Evolutionary conservation across 305 asterid genomes (phyloP).

Genomic region (Salvia sclarea): DNA sequence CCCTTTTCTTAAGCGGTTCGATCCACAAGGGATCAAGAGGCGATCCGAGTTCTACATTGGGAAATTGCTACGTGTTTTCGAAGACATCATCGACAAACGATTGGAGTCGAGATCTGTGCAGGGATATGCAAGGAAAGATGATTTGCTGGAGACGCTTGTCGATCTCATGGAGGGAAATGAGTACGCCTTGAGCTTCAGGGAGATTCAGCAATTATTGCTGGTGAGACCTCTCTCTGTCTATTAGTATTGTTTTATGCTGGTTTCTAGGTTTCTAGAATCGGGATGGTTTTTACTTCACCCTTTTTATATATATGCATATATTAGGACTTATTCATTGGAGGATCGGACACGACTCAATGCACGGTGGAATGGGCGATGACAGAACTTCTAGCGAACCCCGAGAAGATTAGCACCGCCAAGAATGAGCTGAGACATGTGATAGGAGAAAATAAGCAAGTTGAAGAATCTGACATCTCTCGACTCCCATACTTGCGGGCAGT

Average conservation of each 20-base stretch:
- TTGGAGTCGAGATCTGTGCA: slow-evolving; percentile 25
- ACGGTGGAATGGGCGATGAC: slow-evolving; percentile 37
- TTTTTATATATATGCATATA: no score
- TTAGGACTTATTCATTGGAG: slow-evolving; percentile 29
- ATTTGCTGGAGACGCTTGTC: slow-evolving; percentile 44
- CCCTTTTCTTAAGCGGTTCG: slow-evolving; percentile 35
- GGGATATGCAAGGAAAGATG: slow-evolving; percentile 18
- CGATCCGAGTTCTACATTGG: slow-evolving; percentile 29
- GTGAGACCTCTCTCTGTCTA: no score
- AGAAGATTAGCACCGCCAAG: slow-evolving; percentile 23
- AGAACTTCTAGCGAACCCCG: slow-evolving; percentile 26
- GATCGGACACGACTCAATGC: slow-evolving; percentile 20
- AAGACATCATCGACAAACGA: slow-evolving; percentile 35
- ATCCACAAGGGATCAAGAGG: slow-evolving; percentile 49
- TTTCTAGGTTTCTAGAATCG: no score
- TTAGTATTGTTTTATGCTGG: no score
- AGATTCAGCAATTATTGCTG: slow-evolving; percentile 28
- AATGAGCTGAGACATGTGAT: slow-evolving; percentile 26
- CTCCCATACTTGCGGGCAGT: slow-evolving; percentile 46
- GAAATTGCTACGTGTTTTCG: slow-evolving; percentile 35
- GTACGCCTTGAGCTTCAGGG: slow-evolving; percentile 26
- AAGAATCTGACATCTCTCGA: slow-evolving; percentile 46
- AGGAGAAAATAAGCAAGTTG: slow-evolving; percentile 36
- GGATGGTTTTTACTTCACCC: no score
- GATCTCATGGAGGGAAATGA: slow-evolving; percentile 29